Evolutionary conservation across 805 yeast species (phyloP), one percentile per base, ranked within the genome.

Genomic region (Hagleromyces aurorensis): DNA sequence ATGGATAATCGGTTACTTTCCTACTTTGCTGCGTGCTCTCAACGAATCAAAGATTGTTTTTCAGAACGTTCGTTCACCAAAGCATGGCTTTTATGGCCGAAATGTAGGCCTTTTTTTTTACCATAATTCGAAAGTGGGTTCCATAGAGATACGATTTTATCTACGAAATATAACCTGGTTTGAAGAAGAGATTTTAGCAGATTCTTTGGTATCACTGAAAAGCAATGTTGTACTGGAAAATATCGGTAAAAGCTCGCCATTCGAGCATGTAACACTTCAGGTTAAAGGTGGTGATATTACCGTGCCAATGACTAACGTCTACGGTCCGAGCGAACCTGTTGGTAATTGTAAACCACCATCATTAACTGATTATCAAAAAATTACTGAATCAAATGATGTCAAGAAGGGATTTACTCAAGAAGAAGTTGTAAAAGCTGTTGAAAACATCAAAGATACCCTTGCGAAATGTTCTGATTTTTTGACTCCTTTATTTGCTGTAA

Each of bases 231-330:
- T 29, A 7, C 10, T 10, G 8, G 31, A 34, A n/a, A 29, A 23
- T 16, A 16, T 21, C 5, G 29, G 16, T 7, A 26, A 26, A 9
- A 21, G 28, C 7, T 16, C 38, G 7, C 37, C 40, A 2, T 13
- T 48, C 4, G 29, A 39, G n/a, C 21, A 42, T 7, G 21, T 41
- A 3, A 16, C 16, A 6, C 7, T 40, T 3, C 53, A 50, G 21
- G 16, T 48, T 3, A 48, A 48, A 21, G 11, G 44, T 6, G 52
- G 53, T 9, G 42, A 41, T 15, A 13, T 48, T 6, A 25, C 27
- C 6, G 8, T 50, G 12, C 49, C 54, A 11, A 36, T 34, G 38
- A 26, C n/a, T n/a, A n/a, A n/a, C n/a, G n/a, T n/a, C n/a, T n/a
- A n/a, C n/a, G n/a, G n/a, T n/a, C 9, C 16, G 18, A 13, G 21